Evolutionary conservation across 2,329 filamentous ascomycete species (phyloP).

Genomic region (Xenoacremonium recifei): DNA sequence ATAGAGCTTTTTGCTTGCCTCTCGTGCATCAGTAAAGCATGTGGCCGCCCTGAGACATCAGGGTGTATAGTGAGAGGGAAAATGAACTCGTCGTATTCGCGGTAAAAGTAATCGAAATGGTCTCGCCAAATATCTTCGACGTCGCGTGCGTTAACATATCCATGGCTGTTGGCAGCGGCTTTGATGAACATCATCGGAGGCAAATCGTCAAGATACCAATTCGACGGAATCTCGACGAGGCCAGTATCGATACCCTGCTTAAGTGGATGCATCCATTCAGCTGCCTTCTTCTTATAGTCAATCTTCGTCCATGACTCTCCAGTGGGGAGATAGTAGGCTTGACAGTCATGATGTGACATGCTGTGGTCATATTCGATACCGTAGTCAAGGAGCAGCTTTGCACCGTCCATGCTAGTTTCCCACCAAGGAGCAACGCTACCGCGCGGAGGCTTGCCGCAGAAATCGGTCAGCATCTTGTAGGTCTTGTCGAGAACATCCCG

Average conservation of each 20-base stretch:
- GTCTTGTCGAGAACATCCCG: slow-evolving; percentile 72
- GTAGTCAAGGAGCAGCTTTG: slow-evolving; percentile 60
- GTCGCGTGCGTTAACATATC: slow-evolving; percentile 56
- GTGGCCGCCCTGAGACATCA: slow-evolving; percentile 68
- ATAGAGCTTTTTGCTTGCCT: slow-evolving; percentile 5
- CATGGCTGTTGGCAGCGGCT: slow-evolving; percentile 62
- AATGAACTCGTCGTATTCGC: slow-evolving; percentile 74
- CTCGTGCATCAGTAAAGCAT: slow-evolving; percentile 73
- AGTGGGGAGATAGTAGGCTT: slow-evolving; percentile 62
- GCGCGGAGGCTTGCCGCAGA: slow-evolving; percentile 65
- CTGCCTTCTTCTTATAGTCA: slow-evolving; percentile 48
- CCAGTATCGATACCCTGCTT: slow-evolving; percentile 59
- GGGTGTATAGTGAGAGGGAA: slow-evolving; percentile 79
- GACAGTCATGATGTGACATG: slow-evolving; percentile 54
- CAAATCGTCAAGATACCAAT: slow-evolving; percentile 63
- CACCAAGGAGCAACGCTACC: slow-evolving; percentile 72
- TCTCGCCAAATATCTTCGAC: slow-evolving; percentile 65
- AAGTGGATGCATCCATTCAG: slow-evolving; percentile 48
- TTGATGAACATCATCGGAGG: slow-evolving; percentile 75
- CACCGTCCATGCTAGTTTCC: slow-evolving; percentile 67
- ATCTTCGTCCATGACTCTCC: slow-evolving; percentile 68
- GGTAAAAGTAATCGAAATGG: slow-evolving; percentile 72
- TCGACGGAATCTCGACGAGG: slow-evolving; percentile 60
- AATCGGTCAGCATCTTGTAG: slow-evolving; percentile 66
- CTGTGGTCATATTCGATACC: slow-evolving; percentile 68